Conservation (phyloP, 208 protist species). For the Wallacemonas rigidus region DNA sequence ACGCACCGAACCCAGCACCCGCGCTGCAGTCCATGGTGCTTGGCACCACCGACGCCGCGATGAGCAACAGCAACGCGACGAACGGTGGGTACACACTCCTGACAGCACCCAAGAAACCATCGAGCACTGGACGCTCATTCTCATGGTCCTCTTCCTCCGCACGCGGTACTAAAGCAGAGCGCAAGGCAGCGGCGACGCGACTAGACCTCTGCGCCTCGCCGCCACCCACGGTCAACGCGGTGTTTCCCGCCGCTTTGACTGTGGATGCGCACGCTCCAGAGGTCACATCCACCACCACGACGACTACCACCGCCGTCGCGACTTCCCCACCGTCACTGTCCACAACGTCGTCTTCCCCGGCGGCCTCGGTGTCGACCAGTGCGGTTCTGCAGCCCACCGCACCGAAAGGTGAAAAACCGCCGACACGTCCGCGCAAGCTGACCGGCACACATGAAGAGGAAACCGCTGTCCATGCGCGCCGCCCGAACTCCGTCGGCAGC, state of each 20-base stretch:
- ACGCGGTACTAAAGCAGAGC: not conserved
- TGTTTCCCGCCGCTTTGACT: not conserved
- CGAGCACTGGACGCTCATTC: not conserved
- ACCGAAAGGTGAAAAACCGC: constrained; percentile 50
- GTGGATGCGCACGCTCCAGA: too few species aligned
- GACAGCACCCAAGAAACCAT: not conserved
- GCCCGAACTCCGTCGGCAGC: constrained; percentile 10
- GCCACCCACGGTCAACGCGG: not conserved
- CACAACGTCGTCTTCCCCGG: too few species aligned
- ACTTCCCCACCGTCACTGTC: too few species aligned
- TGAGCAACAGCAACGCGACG: not conserved
- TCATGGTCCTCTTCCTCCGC: not conserved
- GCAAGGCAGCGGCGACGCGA: not conserved
- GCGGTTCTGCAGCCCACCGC: constrained; percentile 39
- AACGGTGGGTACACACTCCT: not conserved
- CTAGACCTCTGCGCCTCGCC: not conserved
- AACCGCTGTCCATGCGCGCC: constrained; percentile 16
- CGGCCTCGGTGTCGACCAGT: not conserved
- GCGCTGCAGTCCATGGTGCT: constrained; percentile 1
- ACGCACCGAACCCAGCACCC: not conserved
- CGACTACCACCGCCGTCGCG: too few species aligned
- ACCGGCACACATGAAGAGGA: constrained; percentile 32
- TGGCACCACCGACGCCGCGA: not conserved
- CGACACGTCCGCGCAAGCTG: constrained; percentile 38
- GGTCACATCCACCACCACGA: too few species aligned